Base-by-base conservation (phyloP, 2,329 filamentous ascomycete genomes). In the Blastomyces gilchristii region DNA sequence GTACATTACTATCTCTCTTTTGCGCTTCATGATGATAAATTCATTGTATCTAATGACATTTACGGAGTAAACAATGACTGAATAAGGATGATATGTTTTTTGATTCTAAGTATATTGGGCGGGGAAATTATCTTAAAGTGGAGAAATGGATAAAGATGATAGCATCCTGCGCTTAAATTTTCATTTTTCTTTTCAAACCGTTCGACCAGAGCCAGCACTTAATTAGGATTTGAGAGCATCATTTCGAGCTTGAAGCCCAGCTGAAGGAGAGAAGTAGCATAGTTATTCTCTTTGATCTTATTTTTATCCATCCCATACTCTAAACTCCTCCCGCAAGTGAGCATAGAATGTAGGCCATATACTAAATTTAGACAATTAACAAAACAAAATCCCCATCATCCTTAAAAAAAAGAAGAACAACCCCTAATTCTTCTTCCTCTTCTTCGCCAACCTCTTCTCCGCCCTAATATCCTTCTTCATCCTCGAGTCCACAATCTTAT, bases 401-500 rank as follows among this genome's bases (percentile, higher is more conserved):
- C 12, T 14, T 12, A 9, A 43, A n/a, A 41, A 25, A 49, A n/a
- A 7, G 45, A 12, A 16, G 34, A 61, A 49, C 58, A 9, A 50
- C 53, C 34, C 58, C 58, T 52, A 63, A 58, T 72, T 71, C 53
- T 85, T 84, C 80, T 84, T 84, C 80, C 84, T 87, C 78, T 86
- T 89, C 81, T 95, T 91, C 73, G 83, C 82, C 67, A 85, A 72
- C 71, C 92, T 84, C 85, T 96, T 96, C 76, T 93, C 83, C 1
- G 89, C 91, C 73, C 91, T 81, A 62, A 94, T 83, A 80, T 97
- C 94, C 86, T 97, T 97, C 85, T 97, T 97, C 86, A 97, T 85
- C 69, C 94, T 84, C 16, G 90, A 81, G 78, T 97, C 93, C 62
- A 99, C 93, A 82, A 99, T 96, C 82, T 96, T 96, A 76, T 99